A percentile compares a stretch with the other conserved stretches of the same genome.
These are phyloP conservation scores for Vigna reflexopilosa DNA, from an alignment of 306 rosid species.

Conservation along the genomic window DNA sequence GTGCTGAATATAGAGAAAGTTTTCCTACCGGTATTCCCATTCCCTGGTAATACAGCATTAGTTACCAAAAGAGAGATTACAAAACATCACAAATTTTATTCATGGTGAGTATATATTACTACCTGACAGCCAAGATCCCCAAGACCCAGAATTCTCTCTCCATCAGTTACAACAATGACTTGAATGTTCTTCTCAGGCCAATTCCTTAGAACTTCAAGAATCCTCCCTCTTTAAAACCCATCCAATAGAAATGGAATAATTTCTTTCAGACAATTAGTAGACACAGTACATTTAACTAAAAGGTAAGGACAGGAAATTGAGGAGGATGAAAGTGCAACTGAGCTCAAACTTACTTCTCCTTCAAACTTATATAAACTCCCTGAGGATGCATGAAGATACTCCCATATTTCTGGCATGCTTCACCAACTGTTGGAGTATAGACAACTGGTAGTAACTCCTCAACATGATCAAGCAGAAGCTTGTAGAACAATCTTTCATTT, in stretches of 20 bases:
- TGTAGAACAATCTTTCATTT: slow-evolving; percentile 88
- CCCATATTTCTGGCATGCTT: slow-evolving; percentile 99
- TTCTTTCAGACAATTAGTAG: slow-evolving; percentile 1
- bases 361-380: slow-evolving; percentile 94
- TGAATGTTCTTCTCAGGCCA: slow-evolving; percentile 98
- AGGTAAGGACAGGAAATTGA: slow-evolving; percentile 25
- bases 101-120: neutral
- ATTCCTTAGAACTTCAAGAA: slow-evolving; percentile 92
- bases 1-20: slow-evolving; percentile 90
- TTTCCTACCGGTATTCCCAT: slow-evolving; percentile 99
- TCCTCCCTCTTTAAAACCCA: slow-evolving; percentile 68
- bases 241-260: slow-evolving; percentile 32
- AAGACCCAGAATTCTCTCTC: slow-evolving; percentile 92
- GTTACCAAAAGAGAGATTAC: slow-evolving; percentile 28
- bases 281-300: slow-evolving; percentile 41
- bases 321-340: slow-evolving; percentile 2
- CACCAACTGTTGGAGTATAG: slow-evolving; percentile 97
- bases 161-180: slow-evolving; percentile 98
- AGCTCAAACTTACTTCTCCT: slow-evolving; percentile 77
- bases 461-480: slow-evolving; percentile 78
- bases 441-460: slow-evolving; percentile 97
- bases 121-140: slow-evolving; percentile 99
- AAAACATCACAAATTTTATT: slow-evolving; percentile 13
- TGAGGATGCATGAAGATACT: slow-evolving; percentile 83
- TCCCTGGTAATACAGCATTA: slow-evolving; percentile 62